Evolutionary conservation across 1,284 basidiomycete species (phyloP).

Genomic region (Sporisorium reilianum): DNA sequence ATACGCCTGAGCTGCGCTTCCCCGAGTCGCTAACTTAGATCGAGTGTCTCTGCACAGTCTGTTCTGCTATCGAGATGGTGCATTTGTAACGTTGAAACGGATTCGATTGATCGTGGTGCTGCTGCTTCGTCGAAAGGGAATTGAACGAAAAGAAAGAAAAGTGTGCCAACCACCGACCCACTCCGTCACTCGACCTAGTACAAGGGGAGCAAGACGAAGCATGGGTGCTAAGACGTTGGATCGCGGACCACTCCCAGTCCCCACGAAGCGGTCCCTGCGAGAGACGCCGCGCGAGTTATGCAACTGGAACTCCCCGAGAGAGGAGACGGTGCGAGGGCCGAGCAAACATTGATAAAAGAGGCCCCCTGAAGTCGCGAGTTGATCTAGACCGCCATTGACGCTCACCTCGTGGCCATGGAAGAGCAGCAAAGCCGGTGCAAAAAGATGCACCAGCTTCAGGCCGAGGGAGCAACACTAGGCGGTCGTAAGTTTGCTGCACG

Average conservation of each 20-base stretch:
- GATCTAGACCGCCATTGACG: constrained; percentile 56
- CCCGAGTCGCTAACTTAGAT: background rate
- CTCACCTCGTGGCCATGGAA: constrained; percentile 56
- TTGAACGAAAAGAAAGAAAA: constrained; percentile 5
- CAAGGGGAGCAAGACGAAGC: constrained; percentile 21
- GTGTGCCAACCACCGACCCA: constrained; percentile 56
- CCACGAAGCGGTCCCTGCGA: constrained; percentile 35
- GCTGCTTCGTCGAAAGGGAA: too few relatives aligned
- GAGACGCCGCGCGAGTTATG: constrained; percentile 12
- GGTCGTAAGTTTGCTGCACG: constrained; percentile 55
- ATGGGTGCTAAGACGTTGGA: constrained; percentile 54
- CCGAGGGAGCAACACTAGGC: constrained; percentile 58
- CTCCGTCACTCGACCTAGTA: constrained; percentile 19
- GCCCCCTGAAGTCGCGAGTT: constrained; percentile 56
- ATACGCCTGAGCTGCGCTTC: constrained; percentile 15
- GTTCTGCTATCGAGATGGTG: background rate
- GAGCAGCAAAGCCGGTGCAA: constrained; percentile 15
- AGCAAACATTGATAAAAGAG: constrained; percentile 37
- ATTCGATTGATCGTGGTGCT: background rate
- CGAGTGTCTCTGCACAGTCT: constrained; percentile 3
- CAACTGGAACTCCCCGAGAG: constrained; percentile 1
- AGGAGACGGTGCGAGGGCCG: constrained; percentile 42
- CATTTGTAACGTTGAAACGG: background rate
- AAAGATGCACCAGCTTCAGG: constrained; percentile 9
- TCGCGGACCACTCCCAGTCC: constrained; percentile 40